Base-by-base conservation (phyloP, 2,329 filamentous ascomycete genomes). In the Scedosporium apiospermum region DNA sequence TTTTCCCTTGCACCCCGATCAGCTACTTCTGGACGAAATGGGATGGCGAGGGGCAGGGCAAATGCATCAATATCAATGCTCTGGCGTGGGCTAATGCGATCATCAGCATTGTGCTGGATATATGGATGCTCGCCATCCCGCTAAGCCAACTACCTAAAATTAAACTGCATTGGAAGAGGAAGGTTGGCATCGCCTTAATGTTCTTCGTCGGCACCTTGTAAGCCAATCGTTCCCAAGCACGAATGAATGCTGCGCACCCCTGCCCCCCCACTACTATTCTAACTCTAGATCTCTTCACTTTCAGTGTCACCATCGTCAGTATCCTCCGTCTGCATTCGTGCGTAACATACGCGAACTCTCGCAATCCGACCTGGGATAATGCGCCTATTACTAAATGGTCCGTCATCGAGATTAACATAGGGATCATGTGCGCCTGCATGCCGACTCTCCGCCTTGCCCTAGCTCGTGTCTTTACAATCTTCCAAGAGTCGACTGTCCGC, bases 1-100 rank as follows among this genome's bases (percentile, higher is more conserved):
- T 80, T 10, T 78, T 82, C 58, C 75, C 80, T 63, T 83, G 81
- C 69, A 69, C 63, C 18, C 81, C 81, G 0, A 71, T 83, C 27
- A 68, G 67, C 7, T 77, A 73, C 63, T 79, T 78, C 66, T 85
- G 82, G 82, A 74, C 70, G 0, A 70, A 69, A 18, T 84, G 81
- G 81, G 77, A 80, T 53, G 77, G 76, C 2, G 67, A 76, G 63
- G 73, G 76, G 49, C 34, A 69, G 2, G 81, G 81, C 0, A 67
- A 63, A 3, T 84, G 82, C 65, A 69, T 79, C 9, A 72, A 79
- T 58, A 68, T 76, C 58, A 80, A 79, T 63, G 69, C 72, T 1
- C 70, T 80, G 16, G 74, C 71, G 0, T 83, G 78, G 78, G 71
- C 76, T 3, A 77, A 79, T 38, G 80, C 80, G 0, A 74, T 68